phyloP scores from a whole-genome alignment of 352 stramenopile species.

The Phytophthora brassicae region DNA sequence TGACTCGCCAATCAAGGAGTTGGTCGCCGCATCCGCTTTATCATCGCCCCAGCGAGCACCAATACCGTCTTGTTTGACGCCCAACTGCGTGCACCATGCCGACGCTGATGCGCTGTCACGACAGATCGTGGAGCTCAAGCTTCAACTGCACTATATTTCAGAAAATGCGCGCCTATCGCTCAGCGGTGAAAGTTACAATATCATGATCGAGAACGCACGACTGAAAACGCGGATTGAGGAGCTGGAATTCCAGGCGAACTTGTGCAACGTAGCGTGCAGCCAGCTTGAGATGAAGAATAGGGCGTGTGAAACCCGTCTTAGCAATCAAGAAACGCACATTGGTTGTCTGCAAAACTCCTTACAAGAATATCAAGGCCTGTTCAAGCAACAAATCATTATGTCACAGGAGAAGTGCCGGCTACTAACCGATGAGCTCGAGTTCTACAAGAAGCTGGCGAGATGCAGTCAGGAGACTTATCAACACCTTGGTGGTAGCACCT shows the following conservation, averaged over 20 bases:
- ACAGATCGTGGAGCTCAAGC: slow-evolving; percentile 78
- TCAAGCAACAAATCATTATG: slow-evolving; percentile 85
- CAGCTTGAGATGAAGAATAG: slow-evolving; percentile 74
- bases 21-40: neutral
- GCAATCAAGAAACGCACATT: slow-evolving; percentile 77
- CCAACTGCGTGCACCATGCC: slow-evolving; percentile 52
- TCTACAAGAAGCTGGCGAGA: slow-evolving; percentile 82
- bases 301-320: slow-evolving; percentile 63
- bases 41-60: slow-evolving; percentile 6
- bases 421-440: slow-evolving; percentile 76
- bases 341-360: slow-evolving; percentile 73
- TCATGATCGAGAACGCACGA: slow-evolving; percentile 67
- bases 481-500: slow-evolving; percentile 21
- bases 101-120: slow-evolving; percentile 62
- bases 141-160: slow-evolving; percentile 70
- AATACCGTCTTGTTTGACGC: slow-evolving; percentile 20
- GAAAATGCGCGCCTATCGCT: slow-evolving; percentile 64
- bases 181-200: slow-evolving; percentile 58
- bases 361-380: slow-evolving; percentile 77
- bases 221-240: slow-evolving; percentile 75
- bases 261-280: slow-evolving; percentile 57
- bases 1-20: slow-evolving; percentile 1
- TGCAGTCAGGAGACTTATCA: slow-evolving; percentile 45
- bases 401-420: slow-evolving; percentile 78
- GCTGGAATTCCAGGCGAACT: slow-evolving; percentile 68